phyloP scores from a whole-genome alignment of 164 flowering plant genomes.

The Magnolia officinalis region DNA sequence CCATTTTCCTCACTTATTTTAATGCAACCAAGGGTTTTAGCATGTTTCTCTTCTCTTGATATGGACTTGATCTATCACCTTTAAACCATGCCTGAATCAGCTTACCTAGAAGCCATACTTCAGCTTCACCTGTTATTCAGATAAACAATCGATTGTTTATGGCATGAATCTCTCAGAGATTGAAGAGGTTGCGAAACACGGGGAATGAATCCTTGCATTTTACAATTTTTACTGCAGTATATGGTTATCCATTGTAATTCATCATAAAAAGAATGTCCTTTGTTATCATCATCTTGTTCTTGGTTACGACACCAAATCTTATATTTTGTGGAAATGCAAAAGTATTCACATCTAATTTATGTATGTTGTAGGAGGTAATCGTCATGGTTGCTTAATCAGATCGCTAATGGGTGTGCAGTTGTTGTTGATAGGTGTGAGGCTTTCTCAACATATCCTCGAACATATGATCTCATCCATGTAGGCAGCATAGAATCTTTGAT shows the following conservation, averaged over 20 bases:
- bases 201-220: too few species aligned
- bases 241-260: neutral
- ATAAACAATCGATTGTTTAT: too few species aligned
- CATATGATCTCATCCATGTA: conserved; percentile 84
- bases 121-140: too few species aligned
- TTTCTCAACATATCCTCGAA: conserved; percentile 91
- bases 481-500: conserved; percentile 63
- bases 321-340: neutral
- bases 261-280: neutral
- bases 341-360: neutral
- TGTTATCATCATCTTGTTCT: neutral
- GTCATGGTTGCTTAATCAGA: neutral
- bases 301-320: neutral
- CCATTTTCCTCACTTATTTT: too few species aligned
- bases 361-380: neutral
- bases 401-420: conserved; percentile 1
- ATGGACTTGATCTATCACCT: too few species aligned
- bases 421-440: conserved; percentile 80
- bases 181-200: too few species aligned
- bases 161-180: too few species aligned
- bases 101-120: too few species aligned
- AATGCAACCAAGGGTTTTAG: too few species aligned
- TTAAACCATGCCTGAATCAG: too few species aligned
- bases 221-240: too few species aligned
- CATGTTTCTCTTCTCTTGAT: too few species aligned